These are phyloP conservation scores for Penicillium bovifimosum DNA, from an alignment of 495 filamentous ascomycete species.

Conservation along the genomic window DNA sequence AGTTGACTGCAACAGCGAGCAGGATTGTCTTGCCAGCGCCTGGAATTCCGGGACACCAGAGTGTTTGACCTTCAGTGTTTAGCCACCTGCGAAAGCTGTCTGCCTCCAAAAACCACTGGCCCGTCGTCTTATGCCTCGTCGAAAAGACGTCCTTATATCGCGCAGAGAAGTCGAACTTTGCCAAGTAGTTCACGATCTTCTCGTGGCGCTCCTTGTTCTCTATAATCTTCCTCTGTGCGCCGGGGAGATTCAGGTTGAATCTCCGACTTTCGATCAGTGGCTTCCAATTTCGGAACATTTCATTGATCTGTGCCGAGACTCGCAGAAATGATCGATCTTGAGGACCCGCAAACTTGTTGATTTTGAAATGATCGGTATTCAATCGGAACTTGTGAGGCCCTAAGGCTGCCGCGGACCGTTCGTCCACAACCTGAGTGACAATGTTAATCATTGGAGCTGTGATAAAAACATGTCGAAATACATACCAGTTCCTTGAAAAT, in stretches of 20 bases:
- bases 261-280: neutral
- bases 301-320: neutral
- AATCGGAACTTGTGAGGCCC: slow-evolving; percentile 2
- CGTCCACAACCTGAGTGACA: neutral
- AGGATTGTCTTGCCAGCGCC: neutral
- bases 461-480: neutral
- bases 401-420: neutral
- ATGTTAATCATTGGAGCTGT: neutral
- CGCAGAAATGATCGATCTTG: neutral
- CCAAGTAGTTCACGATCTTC: neutral
- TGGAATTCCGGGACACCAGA: slow-evolving; percentile 3
- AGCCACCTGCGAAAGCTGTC: neutral
- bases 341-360: slow-evolving; percentile 1
- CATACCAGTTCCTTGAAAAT: neutral
- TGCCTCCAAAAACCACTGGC: neutral
- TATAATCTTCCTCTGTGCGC: neutral
- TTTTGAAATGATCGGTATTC: slow-evolving; percentile 5
- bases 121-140: neutral
- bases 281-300: slow-evolving; percentile 1
- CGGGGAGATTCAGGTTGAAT: neutral
- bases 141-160: neutral
- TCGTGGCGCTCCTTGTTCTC: neutral
- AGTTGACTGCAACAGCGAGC: neutral
- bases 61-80: neutral
- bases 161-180: slow-evolving; percentile 2